Evolutionary conservation across 495 filamentous ascomycete genomes (phyloP), one percentile per base, ranked within the genome.

Genomic region (Bombardia bombarda): DNA sequence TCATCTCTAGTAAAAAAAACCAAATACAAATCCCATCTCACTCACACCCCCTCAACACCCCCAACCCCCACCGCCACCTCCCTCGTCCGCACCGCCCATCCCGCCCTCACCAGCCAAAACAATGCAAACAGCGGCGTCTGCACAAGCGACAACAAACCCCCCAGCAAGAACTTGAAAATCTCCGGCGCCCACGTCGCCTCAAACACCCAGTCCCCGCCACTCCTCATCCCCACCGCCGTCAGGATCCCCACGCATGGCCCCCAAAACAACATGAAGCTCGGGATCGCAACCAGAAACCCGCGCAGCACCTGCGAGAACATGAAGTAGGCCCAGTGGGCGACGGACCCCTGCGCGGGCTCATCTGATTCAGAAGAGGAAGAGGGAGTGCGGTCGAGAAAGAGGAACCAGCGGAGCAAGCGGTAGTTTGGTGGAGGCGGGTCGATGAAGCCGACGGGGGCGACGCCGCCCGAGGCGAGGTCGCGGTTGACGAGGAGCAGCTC

Each of bases 81-180:
- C 2, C 33, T 10, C 16, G 38, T 40, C 23, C 38, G 16, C 14
- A 42, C 10, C 17, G 26, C 64, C 69, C 66, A 73, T 6, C 66
- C 69, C 10, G 60, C 62, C 32, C 65, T 55, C 21, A 57, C 52
- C 44, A 72, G 45, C 62, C 60, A 69, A 47, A 66, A 65, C 23
- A 51, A 36, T 37, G 60, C 60, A 56, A 70, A 62, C 22, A 43
- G 40, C 16, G 67, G 67, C 50, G 65, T 67, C 38, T 51, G 53
- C 28, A 64, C 40, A 43, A 67, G 32, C 24, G 56, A 66, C 30
- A 69, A 45, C 41, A 62, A 47, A 22, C 50, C 63, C 45, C 67
- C 67, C 38, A 60, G 52, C 25, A 72, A 38, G 21, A 60, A 38
- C 53, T 72, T 72, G 36, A 67, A 72, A 26, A 71, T 32, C 49